A percentile compares a stretch with the other conserved stretches of the same genome.
These are phyloP conservation scores for Cryphonectria radicalis DNA, from an alignment of 2,329 filamentous ascomycete genomes.

Conservation along the genomic window DNA sequence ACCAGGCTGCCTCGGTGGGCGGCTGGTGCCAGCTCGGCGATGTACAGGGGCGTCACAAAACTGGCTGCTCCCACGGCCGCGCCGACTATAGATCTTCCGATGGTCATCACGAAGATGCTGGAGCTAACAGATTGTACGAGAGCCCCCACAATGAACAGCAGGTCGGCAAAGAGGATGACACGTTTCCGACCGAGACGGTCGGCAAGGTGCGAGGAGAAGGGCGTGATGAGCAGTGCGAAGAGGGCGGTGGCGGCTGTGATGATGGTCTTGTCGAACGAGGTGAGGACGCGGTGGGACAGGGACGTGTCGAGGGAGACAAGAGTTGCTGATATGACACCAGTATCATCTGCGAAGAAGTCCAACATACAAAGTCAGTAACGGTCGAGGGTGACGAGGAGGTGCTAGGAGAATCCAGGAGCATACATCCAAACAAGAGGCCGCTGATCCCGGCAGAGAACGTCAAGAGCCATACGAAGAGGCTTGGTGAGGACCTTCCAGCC, in stretches of 20 bases:
- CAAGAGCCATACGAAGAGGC: constrained; percentile 63
- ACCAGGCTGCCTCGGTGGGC: constrained; percentile 78
- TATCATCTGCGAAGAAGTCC: constrained; percentile 56
- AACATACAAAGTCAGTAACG: constrained; percentile 24
- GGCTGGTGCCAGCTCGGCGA: constrained; percentile 82
- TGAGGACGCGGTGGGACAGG: constrained; percentile 60
- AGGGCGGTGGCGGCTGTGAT: constrained; percentile 73
- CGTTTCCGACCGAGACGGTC: constrained; percentile 64
- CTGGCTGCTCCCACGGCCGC: constrained; percentile 75
- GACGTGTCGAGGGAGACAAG: constrained; percentile 66
- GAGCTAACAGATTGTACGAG: constrained; percentile 63
- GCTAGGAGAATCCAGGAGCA: neutral
- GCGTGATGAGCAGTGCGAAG: constrained; percentile 66
- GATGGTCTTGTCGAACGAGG: constrained; percentile 69
- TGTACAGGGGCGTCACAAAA: constrained; percentile 85
- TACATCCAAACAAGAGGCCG: constrained; percentile 70
- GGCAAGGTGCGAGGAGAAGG: constrained; percentile 66
- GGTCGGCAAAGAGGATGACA: constrained; percentile 66
- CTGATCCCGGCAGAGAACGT: constrained; percentile 69
- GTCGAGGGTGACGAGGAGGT: neutral
- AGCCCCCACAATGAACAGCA: constrained; percentile 71
- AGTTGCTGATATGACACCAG: constrained; percentile 70
- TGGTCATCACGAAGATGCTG: constrained; percentile 67
- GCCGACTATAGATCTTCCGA: constrained; percentile 71
- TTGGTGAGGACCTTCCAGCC: constrained; percentile 38